Evolutionary conservation across 2,329 filamentous ascomycete species (phyloP), one percentile per base, ranked within the genome.

Genomic region (Gnomoniopsis sp.): DNA sequence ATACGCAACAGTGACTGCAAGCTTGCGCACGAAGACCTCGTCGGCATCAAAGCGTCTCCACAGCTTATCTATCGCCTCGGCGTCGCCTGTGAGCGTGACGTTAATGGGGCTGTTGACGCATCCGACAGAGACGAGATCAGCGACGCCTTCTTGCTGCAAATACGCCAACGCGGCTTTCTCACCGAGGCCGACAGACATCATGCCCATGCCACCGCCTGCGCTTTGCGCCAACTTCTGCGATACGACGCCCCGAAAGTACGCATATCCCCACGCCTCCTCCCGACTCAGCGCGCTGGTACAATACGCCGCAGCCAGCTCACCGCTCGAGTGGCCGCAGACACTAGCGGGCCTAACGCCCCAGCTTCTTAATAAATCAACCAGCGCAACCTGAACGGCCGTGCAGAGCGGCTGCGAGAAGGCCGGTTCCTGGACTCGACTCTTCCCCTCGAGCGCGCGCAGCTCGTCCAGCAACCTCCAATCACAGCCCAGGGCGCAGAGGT

Each of bases 191-290:
- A 38, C 34, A 38, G 34, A 38, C 34, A 38, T 38, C 34, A 38
- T 38, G 15, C 34, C 34, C 34, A 8, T 38, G 34, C 8, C 8
- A 15, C 34, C 34, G 15, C 15, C 8, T 8, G 8, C 34, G 34
- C 34, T 15, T 8, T 8, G 15, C 8, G 15, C 8, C 34, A 38
- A 15, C 34, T 38, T 38, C 34, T 53, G 34, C 15, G 51, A 46
- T 2, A 53, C 51, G 44, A 53, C 15, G 7, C 51, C 51, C 19
- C 51, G 51, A n/a, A 43, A 44, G 38, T 53, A 53, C 26, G 51
- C 51, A 19, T 43, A 23, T 70, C 8, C 34, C 66, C 51, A 67
- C 52, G 7, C 64, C 58, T 10, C 65, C 66, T 8, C 74, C 52
- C 6, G 58, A 59, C 51, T n/a, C n/a, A n/a, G n/a, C n/a, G n/a